Conservation (phyloP, 2,329 filamentous ascomycete genomes). For the Colletotrichum chlorophyti region DNA sequence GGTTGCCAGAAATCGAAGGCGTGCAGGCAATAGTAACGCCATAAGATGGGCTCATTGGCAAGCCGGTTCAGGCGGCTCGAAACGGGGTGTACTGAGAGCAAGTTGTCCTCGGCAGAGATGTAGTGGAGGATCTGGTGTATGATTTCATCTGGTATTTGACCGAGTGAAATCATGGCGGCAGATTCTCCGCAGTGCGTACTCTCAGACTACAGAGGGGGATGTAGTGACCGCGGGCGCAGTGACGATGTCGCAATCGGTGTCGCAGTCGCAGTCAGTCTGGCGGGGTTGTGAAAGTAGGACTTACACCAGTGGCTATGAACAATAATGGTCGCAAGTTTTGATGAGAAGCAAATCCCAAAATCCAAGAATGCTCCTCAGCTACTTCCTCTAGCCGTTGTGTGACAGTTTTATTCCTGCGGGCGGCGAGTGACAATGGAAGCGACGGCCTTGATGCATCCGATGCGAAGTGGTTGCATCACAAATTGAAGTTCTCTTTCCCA, state of each 20-base stretch:
- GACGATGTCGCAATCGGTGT: neutral
- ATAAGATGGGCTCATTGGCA: conserved; percentile 76
- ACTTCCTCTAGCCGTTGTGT: too few species aligned
- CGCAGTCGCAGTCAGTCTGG: neutral
- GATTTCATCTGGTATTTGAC: conserved; percentile 79
- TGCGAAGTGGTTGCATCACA: conserved; percentile 23
- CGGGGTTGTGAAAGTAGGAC: neutral
- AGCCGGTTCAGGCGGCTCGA: conserved; percentile 71
- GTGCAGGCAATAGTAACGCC: conserved; percentile 76
- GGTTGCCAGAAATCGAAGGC: conserved; percentile 79
- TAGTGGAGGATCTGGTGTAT: conserved; percentile 78
- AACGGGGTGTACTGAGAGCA: conserved; percentile 56
- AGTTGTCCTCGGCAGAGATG: conserved; percentile 61
- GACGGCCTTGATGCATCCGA: neutral
- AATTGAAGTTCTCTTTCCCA: conserved; percentile 19
- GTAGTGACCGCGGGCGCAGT: too few species aligned
- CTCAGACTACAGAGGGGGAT: neutral
- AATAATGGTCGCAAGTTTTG: too few species aligned
- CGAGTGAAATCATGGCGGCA: conserved; percentile 43
- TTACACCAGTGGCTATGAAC: conserved; percentile 2
- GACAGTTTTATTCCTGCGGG: neutral
- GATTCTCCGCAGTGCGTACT: neutral
- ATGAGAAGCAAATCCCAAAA: too few species aligned
- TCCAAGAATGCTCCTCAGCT: too few species aligned
- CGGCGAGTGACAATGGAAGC: neutral